Evolutionary conservation across 257 asterid species (phyloP).

Genomic region (Nicotiana otophora): DNA sequence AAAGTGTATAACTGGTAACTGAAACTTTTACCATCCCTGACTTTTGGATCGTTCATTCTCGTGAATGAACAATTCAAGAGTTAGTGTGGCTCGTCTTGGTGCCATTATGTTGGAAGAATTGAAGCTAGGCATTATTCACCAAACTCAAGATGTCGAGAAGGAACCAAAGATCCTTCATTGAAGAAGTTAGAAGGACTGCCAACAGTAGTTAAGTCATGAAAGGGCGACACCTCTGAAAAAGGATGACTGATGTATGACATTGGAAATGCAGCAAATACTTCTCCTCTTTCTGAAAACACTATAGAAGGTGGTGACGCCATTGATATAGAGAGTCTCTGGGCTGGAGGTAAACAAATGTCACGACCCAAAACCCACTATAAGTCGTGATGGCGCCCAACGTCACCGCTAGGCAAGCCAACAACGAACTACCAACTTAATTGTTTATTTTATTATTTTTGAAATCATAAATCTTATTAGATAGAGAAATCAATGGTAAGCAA

Average conservation of each 20-base stretch:
- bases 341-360: not conserved
- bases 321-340: not conserved
- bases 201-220: not conserved
- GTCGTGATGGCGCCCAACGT: too few relatives aligned
- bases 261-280: not conserved
- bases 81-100: not conserved
- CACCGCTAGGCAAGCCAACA: too few relatives aligned
- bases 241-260: not conserved
- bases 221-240: not conserved
- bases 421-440: too few relatives aligned
- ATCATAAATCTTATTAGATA: too few relatives aligned
- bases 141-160: not conserved
- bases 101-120: not conserved
- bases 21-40: not conserved
- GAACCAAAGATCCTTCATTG: not conserved
- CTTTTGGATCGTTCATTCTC: not conserved
- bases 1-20: not conserved
- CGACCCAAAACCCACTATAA: too few relatives aligned
- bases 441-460: too few relatives aligned
- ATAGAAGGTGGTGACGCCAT: not conserved
- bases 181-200: not conserved
- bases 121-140: not conserved
- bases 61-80: not conserved
- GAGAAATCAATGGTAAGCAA: too few relatives aligned
- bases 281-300: not conserved